Percentiles rank a stretch among this genome's conserved stretches.
phyloP scores from a whole-genome alignment of 2,329 filamentous ascomycete species.

The Hypomyces perniciosus region DNA sequence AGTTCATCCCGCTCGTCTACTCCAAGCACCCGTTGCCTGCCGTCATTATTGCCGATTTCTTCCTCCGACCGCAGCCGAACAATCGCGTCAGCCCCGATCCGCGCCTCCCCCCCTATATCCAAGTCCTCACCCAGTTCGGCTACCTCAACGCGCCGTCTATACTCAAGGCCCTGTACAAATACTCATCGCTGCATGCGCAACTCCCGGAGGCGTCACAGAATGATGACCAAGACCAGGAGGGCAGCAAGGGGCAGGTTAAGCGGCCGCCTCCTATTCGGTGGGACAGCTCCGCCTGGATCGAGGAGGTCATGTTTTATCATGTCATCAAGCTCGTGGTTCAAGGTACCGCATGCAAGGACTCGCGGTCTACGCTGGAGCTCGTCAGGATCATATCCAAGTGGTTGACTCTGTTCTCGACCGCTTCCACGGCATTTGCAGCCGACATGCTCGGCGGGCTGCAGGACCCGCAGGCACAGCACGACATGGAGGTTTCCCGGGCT shows the following conservation, averaged over 20 bases:
- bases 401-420: conserved; percentile 52
- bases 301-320: conserved; percentile 90
- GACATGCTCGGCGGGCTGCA: conserved; percentile 43
- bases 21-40: conserved; percentile 47
- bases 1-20: conserved; percentile 44
- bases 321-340: conserved; percentile 79
- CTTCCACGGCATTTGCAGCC: conserved; percentile 42
- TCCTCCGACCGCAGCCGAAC: conserved; percentile 47
- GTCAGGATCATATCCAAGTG: conserved; percentile 48
- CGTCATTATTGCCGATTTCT: conserved; percentile 48
- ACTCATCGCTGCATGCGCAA: conserved; percentile 45
- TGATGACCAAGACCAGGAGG: conserved; percentile 7
- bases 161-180: conserved; percentile 49
- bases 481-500: conserved; percentile 55
- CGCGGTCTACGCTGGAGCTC: conserved; percentile 44
- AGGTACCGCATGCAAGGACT: conserved; percentile 41
- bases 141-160: conserved; percentile 51
- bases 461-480: conserved; percentile 42
- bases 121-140: conserved; percentile 45
- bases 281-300: conserved; percentile 55
- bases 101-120: conserved; percentile 53
- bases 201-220: conserved; percentile 5
- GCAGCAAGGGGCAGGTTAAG: conserved; percentile 18
- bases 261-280: conserved; percentile 34
- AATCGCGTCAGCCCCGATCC: conserved; percentile 51